These are phyloP conservation scores for Cyberlindnera mycetangii DNA, from an alignment of 805 yeast genomes.

Conservation along the genomic window DNA sequence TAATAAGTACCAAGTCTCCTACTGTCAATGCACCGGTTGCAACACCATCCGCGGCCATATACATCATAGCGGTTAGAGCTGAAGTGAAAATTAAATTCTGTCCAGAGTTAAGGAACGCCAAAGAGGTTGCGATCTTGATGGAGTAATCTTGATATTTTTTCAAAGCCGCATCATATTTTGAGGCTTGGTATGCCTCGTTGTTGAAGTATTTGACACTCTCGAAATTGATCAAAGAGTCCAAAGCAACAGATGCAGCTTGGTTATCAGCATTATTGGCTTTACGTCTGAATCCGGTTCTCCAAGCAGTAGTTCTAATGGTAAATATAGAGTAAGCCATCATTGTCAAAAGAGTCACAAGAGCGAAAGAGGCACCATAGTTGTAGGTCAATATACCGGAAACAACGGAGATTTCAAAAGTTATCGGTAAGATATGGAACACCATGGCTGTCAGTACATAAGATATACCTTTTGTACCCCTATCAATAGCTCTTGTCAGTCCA, in stretches of 20 bases:
- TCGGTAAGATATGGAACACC: conserved; percentile 97
- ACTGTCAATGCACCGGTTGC: conserved; percentile 78
- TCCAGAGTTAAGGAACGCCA: conserved; percentile 76
- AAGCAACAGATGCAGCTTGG: conserved; percentile 90
- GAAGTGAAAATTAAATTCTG: conserved; percentile 79
- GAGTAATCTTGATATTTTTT: conserved; percentile 64
- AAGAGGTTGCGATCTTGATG: conserved; percentile 79
- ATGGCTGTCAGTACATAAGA: conserved; percentile 88
- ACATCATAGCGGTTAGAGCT: conserved; percentile 96
- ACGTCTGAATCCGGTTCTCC: conserved; percentile 92
- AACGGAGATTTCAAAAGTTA: conserved; percentile 84
- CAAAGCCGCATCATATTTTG: conserved; percentile 76
- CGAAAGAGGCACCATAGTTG: conserved; percentile 85
- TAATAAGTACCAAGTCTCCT: conserved; percentile 92
- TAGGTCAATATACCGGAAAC: conserved; percentile 93
- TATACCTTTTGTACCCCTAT: conserved; percentile 96
- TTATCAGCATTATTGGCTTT: conserved; percentile 92
- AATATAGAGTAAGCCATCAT: conserved; percentile 87
- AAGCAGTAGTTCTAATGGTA: conserved; percentile 89
- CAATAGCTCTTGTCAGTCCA: conserved; percentile 93
- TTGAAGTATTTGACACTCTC: conserved; percentile 95
- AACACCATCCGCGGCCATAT: conserved; percentile 95
- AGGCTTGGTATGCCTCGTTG: conserved; percentile 77
- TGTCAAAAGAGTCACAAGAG: conserved; percentile 82
- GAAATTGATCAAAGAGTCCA: conserved; percentile 89